Base-by-base conservation (phyloP, 345 rosid genomes). In the Sisymbrium altissimum region DNA sequence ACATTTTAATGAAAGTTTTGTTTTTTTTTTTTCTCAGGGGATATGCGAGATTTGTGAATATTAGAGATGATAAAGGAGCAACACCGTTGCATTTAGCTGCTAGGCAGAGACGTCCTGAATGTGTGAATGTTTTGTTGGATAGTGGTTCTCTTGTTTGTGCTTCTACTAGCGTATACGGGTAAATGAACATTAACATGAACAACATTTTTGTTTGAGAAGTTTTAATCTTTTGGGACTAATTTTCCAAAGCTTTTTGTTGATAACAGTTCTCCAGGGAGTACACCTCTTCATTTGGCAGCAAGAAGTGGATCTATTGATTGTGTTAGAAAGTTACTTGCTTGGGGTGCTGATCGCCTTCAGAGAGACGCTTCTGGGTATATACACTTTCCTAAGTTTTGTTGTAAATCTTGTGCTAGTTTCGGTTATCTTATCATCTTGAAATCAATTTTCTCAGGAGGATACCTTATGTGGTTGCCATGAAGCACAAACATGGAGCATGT, bases 251-350 rank as follows among this genome's bases (percentile, higher is more conserved):
- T 57, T 30, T 23, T 70, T 75, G 81, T 43, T 80, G 53, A 23
- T 3, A 69, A 65, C 77, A 96, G 99, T 33, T 87, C 68, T 60
- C 94, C 95, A 0, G 98, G 96, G 18, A 92, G 96, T 71, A 90
- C 99, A 59, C 96, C 99, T 82, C 99, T 96, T 79, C 99, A 92
- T 83, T 81, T 96, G 75, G 99, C 99, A 38, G 99, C 99, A 23
- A 85, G 98, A 81, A 96, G 97, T 0, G 99, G 99, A 49, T 96
- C 98, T 78, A 88, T 90, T 14, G 99, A 90, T 71, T 96, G 99
- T 70, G 85, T 89, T 35, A 90, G 97, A 2, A 89, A 84, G 32
- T 80, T 96, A 82, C 86, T 96, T 72, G 98, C 98, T 5, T 92
- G 98, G 97, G 98, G 98, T 63, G 98, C 98, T 12, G 97, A 96